These are phyloP conservation scores for Magnaporthiopsis incrustans DNA, from an alignment of 2,329 filamentous ascomycete genomes.

Conservation along the genomic window DNA sequence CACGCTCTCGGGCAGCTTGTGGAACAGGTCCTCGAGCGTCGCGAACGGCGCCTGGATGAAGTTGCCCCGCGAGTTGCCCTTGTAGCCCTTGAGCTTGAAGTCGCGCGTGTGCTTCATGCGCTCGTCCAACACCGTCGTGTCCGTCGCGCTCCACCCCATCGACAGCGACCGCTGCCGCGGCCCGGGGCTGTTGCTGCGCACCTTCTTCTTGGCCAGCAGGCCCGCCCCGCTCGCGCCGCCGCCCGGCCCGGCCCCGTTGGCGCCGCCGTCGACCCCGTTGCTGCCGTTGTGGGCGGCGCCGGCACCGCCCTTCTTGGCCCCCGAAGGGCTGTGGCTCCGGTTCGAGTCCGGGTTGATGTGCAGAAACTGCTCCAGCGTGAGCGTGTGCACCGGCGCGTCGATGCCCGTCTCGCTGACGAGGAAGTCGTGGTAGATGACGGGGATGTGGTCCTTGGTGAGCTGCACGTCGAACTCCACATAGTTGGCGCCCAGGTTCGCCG, in stretches of 20 bases:
- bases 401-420: slow-evolving; percentile 96
- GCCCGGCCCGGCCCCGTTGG: slow-evolving; percentile 14
- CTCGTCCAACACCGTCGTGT: slow-evolving; percentile 48
- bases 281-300: slow-evolving; percentile 12
- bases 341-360: slow-evolving; percentile 63
- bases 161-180: slow-evolving; percentile 44
- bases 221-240: slow-evolving; percentile 15
- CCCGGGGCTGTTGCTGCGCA: slow-evolving; percentile 21
- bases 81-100: slow-evolving; percentile 91
- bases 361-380: slow-evolving; percentile 92
- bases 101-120: slow-evolving; percentile 96
- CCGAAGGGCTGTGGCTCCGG: slow-evolving; percentile 23
- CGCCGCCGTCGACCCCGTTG: slow-evolving; percentile 14
- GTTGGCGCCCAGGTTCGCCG: slow-evolving; percentile 80
- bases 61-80: slow-evolving; percentile 86
- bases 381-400: slow-evolving; percentile 88
- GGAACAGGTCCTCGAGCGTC: slow-evolving; percentile 88
- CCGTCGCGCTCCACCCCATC: slow-evolving; percentile 33
- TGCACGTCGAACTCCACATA: slow-evolving; percentile 83
- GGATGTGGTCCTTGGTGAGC: slow-evolving; percentile 96
- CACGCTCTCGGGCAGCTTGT: slow-evolving; percentile 69
- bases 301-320: slow-evolving; percentile 14
- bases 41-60: slow-evolving; percentile 96
- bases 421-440: slow-evolving; percentile 98
- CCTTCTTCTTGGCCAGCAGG: slow-evolving; percentile 19